These are phyloP conservation scores for Carex parvula DNA, from an alignment of 176 grass and related monocot genomes.

Conservation along the genomic window DNA sequence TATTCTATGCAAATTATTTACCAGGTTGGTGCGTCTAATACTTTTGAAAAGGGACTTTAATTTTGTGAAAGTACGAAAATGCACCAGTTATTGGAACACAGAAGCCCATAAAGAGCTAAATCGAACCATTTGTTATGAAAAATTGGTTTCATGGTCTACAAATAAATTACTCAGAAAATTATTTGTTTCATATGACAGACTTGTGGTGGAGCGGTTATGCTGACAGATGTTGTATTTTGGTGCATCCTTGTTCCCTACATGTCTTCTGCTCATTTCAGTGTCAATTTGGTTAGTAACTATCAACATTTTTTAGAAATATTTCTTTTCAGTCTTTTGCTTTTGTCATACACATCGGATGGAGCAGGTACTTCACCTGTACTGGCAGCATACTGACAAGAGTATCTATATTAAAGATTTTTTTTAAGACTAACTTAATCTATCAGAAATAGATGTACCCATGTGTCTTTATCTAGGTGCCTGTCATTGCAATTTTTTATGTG, in stretches of 20 bases:
- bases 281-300: constrained; percentile 45
- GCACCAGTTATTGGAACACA: too few species aligned
- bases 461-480: not conserved
- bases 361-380: not conserved
- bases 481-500: not conserved
- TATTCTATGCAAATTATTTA: constrained; percentile 33
- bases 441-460: not conserved
- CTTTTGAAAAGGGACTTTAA: not conserved
- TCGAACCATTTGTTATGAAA: too few species aligned
- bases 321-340: not conserved
- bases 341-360: not conserved
- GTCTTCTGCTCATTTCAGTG: constrained; percentile 31
- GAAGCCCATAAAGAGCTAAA: too few species aligned
- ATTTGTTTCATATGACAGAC: constrained; percentile 6
- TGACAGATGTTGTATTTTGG: constrained; percentile 64
- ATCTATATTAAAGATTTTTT: not conserved
- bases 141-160: too few species aligned
- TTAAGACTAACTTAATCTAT: not conserved
- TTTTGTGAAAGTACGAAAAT: not conserved
- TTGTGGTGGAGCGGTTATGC: constrained; percentile 35
- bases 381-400: not conserved
- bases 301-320: not conserved
- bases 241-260: constrained; percentile 40
- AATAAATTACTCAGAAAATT: not conserved
- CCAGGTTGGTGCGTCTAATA: constrained; percentile 23